phyloP scores from a whole-genome alignment of 1,284 basidiomycete species.

The Kwoniella shivajii region DNA sequence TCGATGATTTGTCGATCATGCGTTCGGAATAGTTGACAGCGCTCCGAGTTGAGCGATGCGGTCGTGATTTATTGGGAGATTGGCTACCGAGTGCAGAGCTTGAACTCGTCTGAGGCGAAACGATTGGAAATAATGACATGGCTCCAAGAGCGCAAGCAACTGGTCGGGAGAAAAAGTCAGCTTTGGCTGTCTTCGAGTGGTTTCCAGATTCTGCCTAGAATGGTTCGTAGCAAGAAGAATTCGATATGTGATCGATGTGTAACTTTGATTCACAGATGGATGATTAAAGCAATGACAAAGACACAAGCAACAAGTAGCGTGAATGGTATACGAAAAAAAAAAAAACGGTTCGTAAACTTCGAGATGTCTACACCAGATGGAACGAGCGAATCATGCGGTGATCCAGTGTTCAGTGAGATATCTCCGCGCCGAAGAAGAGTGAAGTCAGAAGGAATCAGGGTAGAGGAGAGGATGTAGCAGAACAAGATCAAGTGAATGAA shows the following conservation, averaged over 20 bases:
- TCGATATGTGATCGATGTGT: neutral
- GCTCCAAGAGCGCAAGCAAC: neutral
- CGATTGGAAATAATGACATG: constrained; percentile 7
- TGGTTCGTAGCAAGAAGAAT: neutral
- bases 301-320: neutral
- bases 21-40: constrained; percentile 3
- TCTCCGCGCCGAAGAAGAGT: no score
- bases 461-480: no score
- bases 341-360: no score
- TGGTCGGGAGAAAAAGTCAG: neutral
- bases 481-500: no score
- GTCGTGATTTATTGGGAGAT: neutral
- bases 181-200: neutral
- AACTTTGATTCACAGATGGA: neutral
- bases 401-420: no score
- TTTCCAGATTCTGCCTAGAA: neutral
- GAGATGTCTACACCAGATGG: no score
- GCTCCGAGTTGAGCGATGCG: constrained; percentile 6
- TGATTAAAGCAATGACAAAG: neutral
- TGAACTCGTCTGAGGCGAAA: neutral
- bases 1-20: neutral
- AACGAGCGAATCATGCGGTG: no score
- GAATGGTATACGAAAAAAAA: no score
- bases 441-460: no score
- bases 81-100: neutral